Conservation (phyloP, 352 stramenopile genomes). For the Phytophthora lateralis region DNA sequence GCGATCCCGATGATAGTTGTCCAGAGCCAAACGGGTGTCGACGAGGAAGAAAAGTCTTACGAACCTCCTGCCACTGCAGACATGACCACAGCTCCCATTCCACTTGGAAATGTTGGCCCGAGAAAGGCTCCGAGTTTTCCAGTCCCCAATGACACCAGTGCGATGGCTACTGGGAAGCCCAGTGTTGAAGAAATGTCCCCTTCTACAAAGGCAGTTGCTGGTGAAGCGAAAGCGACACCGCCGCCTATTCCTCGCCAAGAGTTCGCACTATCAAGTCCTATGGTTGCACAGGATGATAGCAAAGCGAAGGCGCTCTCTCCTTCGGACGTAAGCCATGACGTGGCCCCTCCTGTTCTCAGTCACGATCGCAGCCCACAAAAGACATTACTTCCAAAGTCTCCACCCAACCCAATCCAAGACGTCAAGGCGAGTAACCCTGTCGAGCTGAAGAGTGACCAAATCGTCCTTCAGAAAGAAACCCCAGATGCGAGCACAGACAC, state of each 20-base stretch:
- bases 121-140: slow-evolving; percentile 1
- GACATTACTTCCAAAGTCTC: neutral
- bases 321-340: neutral
- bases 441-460: slow-evolving; percentile 2
- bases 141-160: neutral
- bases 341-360: neutral
- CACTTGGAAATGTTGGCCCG: neutral
- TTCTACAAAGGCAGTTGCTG: neutral
- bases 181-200: neutral
- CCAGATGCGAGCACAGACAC: neutral
- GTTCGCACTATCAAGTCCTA: neutral
- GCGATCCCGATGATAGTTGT: slow-evolving; percentile 15
- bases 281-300: neutral
- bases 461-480: neutral
- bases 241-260: slow-evolving; percentile 1
- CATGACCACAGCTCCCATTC: neutral
- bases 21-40: neutral
- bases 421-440: neutral
- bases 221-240: neutral
- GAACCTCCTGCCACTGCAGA: neutral
- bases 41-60: slow-evolving; percentile 5
- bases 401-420: neutral
- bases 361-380: neutral
- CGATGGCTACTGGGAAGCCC: neutral
- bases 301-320: neutral